phyloP scores from a whole-genome alignment of 2,329 filamentous ascomycete genomes.

The Xylaria sp. region DNA sequence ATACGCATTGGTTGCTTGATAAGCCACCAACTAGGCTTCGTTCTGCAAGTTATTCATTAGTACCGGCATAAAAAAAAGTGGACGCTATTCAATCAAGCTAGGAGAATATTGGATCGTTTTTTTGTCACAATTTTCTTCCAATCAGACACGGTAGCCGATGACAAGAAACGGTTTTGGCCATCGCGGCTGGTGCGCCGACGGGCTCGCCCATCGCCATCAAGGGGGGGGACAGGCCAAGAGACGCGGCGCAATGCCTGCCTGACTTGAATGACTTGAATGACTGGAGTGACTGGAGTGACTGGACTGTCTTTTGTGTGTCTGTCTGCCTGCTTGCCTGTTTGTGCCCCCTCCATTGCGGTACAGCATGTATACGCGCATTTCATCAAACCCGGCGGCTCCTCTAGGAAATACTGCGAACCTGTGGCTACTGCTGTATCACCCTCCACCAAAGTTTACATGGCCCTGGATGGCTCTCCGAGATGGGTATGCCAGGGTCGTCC shows the following conservation, averaged over 20 bases:
- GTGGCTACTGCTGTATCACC: constrained; percentile 46
- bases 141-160: constrained; percentile 38
- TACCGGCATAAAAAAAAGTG: constrained; percentile 44
- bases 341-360: constrained; percentile 11
- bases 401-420: constrained; percentile 37
- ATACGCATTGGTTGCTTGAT: constrained; percentile 39
- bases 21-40: constrained; percentile 38
- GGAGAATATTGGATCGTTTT: constrained; percentile 43
- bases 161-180: constrained; percentile 37
- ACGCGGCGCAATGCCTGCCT: constrained; percentile 28
- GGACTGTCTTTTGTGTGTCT: constrained; percentile 1
- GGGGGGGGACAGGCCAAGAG: neutral
- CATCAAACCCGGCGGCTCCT: constrained; percentile 28
- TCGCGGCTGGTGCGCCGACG: constrained; percentile 46
- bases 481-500: constrained; percentile 45
- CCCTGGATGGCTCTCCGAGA: constrained; percentile 42
- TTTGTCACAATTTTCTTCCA: constrained; percentile 47
- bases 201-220: constrained; percentile 20
- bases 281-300: too few relatives aligned
- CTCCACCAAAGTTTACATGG: constrained; percentile 42
- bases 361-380: constrained; percentile 27
- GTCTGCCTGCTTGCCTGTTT: neutral
- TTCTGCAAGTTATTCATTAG: constrained; percentile 45
- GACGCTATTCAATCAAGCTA: constrained; percentile 36
- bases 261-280: too few relatives aligned